Base-by-base conservation (phyloP, 805 yeast species). In the Cyberlindnera subsufficiens region DNA sequence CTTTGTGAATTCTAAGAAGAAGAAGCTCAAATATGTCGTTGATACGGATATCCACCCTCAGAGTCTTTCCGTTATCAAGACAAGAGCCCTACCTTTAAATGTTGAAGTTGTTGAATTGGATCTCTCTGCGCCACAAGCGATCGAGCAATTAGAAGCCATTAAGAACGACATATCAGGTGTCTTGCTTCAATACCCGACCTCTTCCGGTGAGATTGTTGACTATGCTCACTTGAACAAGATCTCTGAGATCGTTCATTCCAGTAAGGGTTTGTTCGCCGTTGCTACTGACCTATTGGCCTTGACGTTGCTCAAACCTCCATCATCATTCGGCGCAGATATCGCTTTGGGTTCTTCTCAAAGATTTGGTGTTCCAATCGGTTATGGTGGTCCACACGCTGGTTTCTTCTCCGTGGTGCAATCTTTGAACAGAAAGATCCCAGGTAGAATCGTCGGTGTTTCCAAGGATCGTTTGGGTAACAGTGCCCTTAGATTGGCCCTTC, bases 371-470 rank as follows among this genome's bases (percentile, higher is more conserved):
- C 98, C 99, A 42, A 77, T 91, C 70, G 99, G 98, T 6, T 93
- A 80, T 61, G 99, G 99, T 58, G 99, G 99, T 17, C 99, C 99
- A 4, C 99, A 93, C 64, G 98, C 99, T 37, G 99, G 96, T 0
- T 93, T 87, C 67, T 90, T 93, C 55, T 87, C 98, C 8, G 95
- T 91, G 33, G 74, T 78, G n/a, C 78, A 80, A 46, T 74, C 79
- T 43, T 73, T 84, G 54, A 86, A 87, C 60, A 79, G 99, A 61
- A 93, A 90, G 65, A 88, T 93, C 63, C 99, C 99, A 2, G 99
- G 99, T 35, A 78, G 99, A 68, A 77, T 93, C 43, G 90, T 93
- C 42, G 99, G 99, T 59, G 80, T 86, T 33, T 81, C 96, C 32
- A 87, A 86, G 61, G 99, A 91, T 63, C 76, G 98, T 58, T 69